These are phyloP conservation scores for Seiridium unicorne DNA, from an alignment of 2,329 filamentous ascomycete species.

Conservation along the genomic window DNA sequence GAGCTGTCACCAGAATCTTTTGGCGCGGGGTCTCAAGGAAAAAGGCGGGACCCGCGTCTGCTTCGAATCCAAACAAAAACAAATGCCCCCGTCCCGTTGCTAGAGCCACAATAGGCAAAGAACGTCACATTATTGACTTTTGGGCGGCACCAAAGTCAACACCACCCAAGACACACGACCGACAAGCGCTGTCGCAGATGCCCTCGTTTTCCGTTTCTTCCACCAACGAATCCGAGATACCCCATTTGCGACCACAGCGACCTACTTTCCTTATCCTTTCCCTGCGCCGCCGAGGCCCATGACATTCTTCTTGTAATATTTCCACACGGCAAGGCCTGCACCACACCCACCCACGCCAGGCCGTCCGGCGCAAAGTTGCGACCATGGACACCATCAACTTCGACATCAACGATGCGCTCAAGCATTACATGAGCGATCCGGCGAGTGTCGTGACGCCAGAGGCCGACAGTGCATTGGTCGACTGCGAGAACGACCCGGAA, in stretches of 20 bases:
- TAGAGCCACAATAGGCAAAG: slow-evolving; percentile 6
- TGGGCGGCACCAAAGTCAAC: background rate
- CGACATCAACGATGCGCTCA: slow-evolving; percentile 94
- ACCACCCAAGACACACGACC: background rate
- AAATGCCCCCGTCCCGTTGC: slow-evolving; percentile 18
- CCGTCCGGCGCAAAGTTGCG: slow-evolving; percentile 13
- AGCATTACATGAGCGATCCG: slow-evolving; percentile 94
- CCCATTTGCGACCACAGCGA: background rate
- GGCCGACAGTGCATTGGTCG: slow-evolving; percentile 77
- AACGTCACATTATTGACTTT: background rate
- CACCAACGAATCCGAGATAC: background rate
- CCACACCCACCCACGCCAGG: background rate
- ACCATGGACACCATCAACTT: slow-evolving; percentile 78
- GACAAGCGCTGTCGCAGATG: slow-evolving; percentile 1
- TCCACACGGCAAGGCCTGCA: background rate
- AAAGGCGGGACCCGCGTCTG: slow-evolving; percentile 15
- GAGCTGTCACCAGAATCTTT: background rate
- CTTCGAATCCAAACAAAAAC: slow-evolving; percentile 29
- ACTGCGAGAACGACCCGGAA: slow-evolving; percentile 91
- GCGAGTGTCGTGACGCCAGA: slow-evolving; percentile 79
- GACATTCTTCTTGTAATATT: background rate
- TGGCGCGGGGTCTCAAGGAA: too few species aligned
- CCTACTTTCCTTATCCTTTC: too few species aligned
- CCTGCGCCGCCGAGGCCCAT: too few species aligned
- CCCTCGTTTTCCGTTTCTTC: background rate